Conservation (phyloP, 2,329 filamentous ascomycete genomes). For the Colletotrichum gigasporum region DNA sequence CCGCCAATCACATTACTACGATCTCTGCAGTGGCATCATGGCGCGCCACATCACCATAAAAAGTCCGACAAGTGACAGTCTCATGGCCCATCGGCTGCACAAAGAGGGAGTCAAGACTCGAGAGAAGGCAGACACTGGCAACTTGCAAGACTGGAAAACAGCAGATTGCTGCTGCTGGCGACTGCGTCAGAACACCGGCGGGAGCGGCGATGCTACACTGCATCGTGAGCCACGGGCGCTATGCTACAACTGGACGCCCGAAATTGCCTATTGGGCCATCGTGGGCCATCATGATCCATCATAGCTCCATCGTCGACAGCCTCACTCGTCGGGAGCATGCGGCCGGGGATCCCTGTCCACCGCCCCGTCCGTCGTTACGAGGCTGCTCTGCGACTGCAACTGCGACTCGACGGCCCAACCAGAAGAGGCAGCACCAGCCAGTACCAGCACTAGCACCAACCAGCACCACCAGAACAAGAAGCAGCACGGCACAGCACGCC, state of each 20-base stretch:
- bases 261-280: slow-evolving; percentile 31
- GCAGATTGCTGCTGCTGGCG: background rate
- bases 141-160: no score
- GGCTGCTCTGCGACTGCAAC: slow-evolving; percentile 40
- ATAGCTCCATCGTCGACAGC: slow-evolving; percentile 38
- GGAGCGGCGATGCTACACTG: slow-evolving; percentile 21
- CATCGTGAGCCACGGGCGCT: slow-evolving; percentile 27
- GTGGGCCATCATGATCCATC: slow-evolving; percentile 30
- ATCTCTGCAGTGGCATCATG: slow-evolving; percentile 16
- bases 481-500: background rate
- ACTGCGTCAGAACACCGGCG: background rate
- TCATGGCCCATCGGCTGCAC: background rate
- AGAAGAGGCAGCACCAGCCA: background rate
- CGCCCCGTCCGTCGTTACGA: slow-evolving; percentile 38
- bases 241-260: slow-evolving; percentile 22
- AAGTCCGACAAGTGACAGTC: background rate
- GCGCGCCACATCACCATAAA: slow-evolving; percentile 3
- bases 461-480: no score
- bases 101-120: background rate
- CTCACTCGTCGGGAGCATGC: slow-evolving; percentile 42
- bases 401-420: slow-evolving; percentile 4
- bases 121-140: no score
- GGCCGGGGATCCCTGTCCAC: slow-evolving; percentile 37
- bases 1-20: background rate
- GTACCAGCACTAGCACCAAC: no score